phyloP scores from a whole-genome alignment of 768 basidiomycete species.

The Lentinus brumalis region DNA sequence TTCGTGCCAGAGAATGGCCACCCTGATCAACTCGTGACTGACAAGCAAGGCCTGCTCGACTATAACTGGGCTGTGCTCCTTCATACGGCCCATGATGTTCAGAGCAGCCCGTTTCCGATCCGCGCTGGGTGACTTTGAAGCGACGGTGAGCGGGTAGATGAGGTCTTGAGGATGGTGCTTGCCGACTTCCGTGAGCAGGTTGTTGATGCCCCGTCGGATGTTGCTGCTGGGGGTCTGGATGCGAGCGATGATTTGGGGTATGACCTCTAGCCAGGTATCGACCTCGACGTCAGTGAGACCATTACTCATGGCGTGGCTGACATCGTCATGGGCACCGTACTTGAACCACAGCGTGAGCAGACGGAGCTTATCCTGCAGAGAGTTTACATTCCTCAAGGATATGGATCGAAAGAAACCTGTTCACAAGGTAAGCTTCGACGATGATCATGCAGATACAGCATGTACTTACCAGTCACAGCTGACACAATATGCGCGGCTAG shows the following conservation, averaged over 20 bases:
- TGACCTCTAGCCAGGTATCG: conserved; percentile 98
- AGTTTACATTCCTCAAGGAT: conserved; percentile 83
- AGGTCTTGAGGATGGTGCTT: conserved; percentile 97
- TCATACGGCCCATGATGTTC: conserved; percentile 89
- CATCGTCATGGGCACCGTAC: conserved; percentile 87
- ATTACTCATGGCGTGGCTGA: conserved; percentile 83
- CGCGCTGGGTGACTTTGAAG: conserved; percentile 90
- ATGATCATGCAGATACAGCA: too few relatives aligned
- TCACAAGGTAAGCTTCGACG: too few relatives aligned
- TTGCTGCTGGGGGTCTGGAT: conserved; percentile 92
- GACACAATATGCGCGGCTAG: conserved; percentile 87
- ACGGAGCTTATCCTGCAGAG: conserved; percentile 92
- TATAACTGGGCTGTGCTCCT: conserved; percentile 83
- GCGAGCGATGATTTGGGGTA: conserved; percentile 98
- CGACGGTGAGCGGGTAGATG: conserved; percentile 94
- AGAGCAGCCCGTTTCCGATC: conserved; percentile 81
- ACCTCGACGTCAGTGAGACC: conserved; percentile 91
- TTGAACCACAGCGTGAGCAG: conserved; percentile 98
- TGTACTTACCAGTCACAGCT: conserved; percentile 75
- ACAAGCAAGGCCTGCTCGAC: conserved; percentile 92
- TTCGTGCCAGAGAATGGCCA: conserved; percentile 99
- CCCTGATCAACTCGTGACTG: conserved; percentile 92
- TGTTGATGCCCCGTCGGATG: conserved; percentile 87
- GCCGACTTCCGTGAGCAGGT: conserved; percentile 88
- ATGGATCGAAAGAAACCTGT: conserved; percentile 95